phyloP scores from a whole-genome alignment of 768 basidiomycete species.

The Hypsizygus marmoreus region DNA sequence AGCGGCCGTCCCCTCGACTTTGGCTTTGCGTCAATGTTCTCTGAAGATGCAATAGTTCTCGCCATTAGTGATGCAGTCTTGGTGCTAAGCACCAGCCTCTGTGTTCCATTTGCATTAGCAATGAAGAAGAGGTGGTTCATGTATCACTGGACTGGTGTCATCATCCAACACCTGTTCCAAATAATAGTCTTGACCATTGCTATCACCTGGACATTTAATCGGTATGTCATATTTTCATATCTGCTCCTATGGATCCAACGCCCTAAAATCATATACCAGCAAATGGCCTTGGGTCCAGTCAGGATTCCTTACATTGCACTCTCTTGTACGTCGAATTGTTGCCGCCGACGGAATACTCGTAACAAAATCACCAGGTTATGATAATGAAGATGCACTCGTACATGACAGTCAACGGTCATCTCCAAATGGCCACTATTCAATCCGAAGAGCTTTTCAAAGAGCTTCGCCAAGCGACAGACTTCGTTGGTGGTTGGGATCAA shows the following conservation, averaged over 20 bases:
- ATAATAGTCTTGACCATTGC: slow-evolving; percentile 68
- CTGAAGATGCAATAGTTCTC: slow-evolving; percentile 78
- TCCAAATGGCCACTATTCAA: slow-evolving; percentile 55
- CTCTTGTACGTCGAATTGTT: slow-evolving; percentile 52
- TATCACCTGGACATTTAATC: slow-evolving; percentile 88
- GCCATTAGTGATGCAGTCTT: slow-evolving; percentile 85
- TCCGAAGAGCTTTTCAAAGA: slow-evolving; percentile 42
- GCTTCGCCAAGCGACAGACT: slow-evolving; percentile 48
- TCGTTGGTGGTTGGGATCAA: slow-evolving; percentile 67
- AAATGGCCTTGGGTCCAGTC: slow-evolving; percentile 99
- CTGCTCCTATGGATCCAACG: not conserved
- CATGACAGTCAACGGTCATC: slow-evolving; percentile 83
- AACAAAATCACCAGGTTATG: slow-evolving; percentile 78
- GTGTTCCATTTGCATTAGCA: slow-evolving; percentile 82
- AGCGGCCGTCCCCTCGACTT: slow-evolving; percentile 78
- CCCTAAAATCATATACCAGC: slow-evolving; percentile 45
- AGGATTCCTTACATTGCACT: slow-evolving; percentile 85
- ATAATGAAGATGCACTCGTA: slow-evolving; percentile 98
- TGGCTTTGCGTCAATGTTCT: slow-evolving; percentile 84
- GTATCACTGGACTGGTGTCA: slow-evolving; percentile 75
- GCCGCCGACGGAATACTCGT: too few relatives aligned
- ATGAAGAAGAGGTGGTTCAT: slow-evolving; percentile 77
- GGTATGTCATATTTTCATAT: slow-evolving; percentile 40
- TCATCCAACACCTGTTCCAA: slow-evolving; percentile 84
- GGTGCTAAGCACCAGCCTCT: slow-evolving; percentile 71